A percentile compares a stretch with the other conserved stretches of the same genome.
Evolutionary conservation across 192 early-diverging fungal species (phyloP).

Genomic region (Dissophora ornata): DNA sequence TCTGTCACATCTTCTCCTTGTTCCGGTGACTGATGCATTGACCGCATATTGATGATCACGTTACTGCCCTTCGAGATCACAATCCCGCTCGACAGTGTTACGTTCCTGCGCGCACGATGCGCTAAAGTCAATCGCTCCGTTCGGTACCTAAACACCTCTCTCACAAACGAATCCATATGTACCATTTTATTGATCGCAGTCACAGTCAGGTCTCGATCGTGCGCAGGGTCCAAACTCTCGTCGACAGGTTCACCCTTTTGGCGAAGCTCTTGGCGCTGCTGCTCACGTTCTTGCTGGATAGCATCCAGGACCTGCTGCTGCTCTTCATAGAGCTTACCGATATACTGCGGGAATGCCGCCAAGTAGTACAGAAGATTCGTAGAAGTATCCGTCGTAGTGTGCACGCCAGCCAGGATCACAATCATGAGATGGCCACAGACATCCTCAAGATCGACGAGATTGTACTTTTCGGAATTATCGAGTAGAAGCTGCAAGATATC

Average conservation of each 20-base stretch:
- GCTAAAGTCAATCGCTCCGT: conserved; percentile 15
- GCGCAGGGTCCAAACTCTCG: conserved; percentile 35
- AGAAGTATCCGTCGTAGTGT: conserved; percentile 43
- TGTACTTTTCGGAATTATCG: conserved; percentile 48
- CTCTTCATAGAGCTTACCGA: conserved; percentile 45
- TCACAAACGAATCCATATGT: conserved; percentile 55
- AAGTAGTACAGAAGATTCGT: conserved; percentile 46
- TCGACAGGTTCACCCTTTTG: conserved; percentile 19
- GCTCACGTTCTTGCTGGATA: conserved; percentile 24
- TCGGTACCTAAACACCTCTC: conserved; percentile 52
- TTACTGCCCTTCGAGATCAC: conserved; percentile 38
- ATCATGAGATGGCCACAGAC: conserved; percentile 44
- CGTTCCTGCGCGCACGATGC: conserved; percentile 38
- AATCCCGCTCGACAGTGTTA: conserved; percentile 44
- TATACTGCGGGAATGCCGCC: conserved; percentile 29
- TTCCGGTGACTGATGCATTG: conserved; percentile 21
- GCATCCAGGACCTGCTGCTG: conserved; percentile 44
- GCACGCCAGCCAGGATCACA: conserved; percentile 49
- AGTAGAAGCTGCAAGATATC: conserved; percentile 55
- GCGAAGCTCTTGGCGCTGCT: conserved; percentile 7
- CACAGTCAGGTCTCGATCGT: conserved; percentile 27
- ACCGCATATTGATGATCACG: conserved; percentile 34
- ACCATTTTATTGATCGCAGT: conserved; percentile 50
- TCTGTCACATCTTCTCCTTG: conserved; percentile 47
- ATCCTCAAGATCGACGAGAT: conserved; percentile 38